These are phyloP conservation scores for Kwoniella sp. DNA, from an alignment of 768 basidiomycete species.

Conservation along the genomic window DNA sequence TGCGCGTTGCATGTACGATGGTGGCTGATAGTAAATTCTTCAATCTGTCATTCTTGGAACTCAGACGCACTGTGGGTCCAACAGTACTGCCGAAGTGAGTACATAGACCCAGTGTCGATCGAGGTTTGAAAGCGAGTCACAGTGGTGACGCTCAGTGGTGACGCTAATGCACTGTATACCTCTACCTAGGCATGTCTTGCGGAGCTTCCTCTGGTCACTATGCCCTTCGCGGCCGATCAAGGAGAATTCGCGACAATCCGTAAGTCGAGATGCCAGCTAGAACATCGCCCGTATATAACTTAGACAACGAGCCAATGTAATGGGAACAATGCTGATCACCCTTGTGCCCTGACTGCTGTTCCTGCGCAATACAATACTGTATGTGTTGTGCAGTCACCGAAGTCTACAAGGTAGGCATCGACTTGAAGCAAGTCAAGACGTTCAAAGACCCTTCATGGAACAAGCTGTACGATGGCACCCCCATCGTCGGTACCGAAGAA, in stretches of 20 bases:
- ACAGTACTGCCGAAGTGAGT: slow-evolving; percentile 32
- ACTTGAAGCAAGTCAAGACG: slow-evolving; percentile 35
- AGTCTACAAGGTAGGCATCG: slow-evolving; percentile 28
- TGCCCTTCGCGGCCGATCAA: slow-evolving; percentile 44
- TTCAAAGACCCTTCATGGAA: slow-evolving; percentile 25
- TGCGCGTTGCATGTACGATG: no score
- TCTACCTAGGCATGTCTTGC: slow-evolving; percentile 20
- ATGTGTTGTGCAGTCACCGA: slow-evolving; percentile 12
- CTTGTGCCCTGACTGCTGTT: no score
- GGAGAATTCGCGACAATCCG: slow-evolving; percentile 28
- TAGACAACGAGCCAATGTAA: no score
- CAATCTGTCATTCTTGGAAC: not conserved
- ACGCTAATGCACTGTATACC: not conserved
- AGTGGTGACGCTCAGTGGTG: not conserved
- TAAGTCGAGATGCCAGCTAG: slow-evolving; percentile 13
- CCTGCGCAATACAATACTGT: no score
- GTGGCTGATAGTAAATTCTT: not conserved
- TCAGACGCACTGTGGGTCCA: slow-evolving; percentile 34
- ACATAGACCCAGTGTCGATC: not conserved
- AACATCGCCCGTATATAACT: no score
- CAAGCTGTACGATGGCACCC: slow-evolving; percentile 34
- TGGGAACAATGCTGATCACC: no score
- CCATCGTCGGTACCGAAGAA: slow-evolving; percentile 35
- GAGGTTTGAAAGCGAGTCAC: no score
- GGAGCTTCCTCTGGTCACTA: slow-evolving; percentile 21